A percentile compares a stretch with the other conserved stretches of the same genome.
These are phyloP conservation scores for Pseudogymnoascus sp. DNA, from an alignment of 2,329 filamentous ascomycete species.

Conservation along the genomic window DNA sequence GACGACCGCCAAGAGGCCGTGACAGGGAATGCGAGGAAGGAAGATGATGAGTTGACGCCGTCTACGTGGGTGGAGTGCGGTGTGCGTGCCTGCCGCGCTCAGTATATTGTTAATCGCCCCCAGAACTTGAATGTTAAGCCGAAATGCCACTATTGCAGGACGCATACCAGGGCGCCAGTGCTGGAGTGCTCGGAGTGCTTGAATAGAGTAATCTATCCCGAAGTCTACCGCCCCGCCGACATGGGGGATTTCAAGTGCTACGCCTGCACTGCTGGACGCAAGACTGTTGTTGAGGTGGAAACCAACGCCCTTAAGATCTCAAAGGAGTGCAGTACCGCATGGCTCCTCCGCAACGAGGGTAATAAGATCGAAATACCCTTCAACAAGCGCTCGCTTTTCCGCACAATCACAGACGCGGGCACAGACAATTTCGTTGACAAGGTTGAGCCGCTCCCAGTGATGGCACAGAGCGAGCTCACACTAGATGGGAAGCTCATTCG, in stretches of 20 bases:
- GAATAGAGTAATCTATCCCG: slow-evolving; percentile 37
- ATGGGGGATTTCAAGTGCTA: slow-evolving; percentile 32
- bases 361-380: neutral
- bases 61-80: neutral
- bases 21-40: neutral
- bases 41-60: neutral
- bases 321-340: neutral
- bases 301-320: neutral
- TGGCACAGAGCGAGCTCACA: too few species aligned
- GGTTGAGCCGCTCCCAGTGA: neutral
- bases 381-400: neutral
- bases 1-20: neutral
- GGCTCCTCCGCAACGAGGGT: neutral
- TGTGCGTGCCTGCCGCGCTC: neutral
- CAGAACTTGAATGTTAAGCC: neutral
- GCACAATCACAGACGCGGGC: neutral
- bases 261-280: slow-evolving; percentile 31
- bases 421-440: neutral
- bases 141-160: neutral
- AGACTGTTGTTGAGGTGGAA: slow-evolving; percentile 9
- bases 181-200: slow-evolving; percentile 1
- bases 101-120: neutral
- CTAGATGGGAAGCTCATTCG: neutral
- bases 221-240: slow-evolving; percentile 33
- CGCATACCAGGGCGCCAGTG: neutral